Conservation (phyloP, 257 asterid species). For the Scutellaria galericulata region DNA sequence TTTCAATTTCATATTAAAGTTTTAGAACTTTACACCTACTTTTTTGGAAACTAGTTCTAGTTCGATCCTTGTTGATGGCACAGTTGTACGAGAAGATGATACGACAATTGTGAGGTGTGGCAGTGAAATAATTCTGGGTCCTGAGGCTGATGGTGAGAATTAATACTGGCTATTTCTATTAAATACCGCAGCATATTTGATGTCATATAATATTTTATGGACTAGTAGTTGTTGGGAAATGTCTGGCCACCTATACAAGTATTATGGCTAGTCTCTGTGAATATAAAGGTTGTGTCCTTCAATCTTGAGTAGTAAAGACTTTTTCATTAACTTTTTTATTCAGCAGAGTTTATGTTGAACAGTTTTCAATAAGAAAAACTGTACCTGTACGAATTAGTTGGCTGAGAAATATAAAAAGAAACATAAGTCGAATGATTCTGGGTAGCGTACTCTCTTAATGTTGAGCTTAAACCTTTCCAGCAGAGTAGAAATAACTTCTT, state of each 20-base stretch:
- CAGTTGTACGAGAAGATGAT: conserved; percentile 63
- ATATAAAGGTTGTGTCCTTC: neutral
- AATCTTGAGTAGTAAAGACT: neutral
- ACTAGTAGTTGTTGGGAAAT: neutral
- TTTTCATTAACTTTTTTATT: no score
- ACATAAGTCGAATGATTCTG: neutral
- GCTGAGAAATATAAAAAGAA: neutral
- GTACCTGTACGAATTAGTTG: neutral
- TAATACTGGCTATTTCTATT: conserved; percentile 23
- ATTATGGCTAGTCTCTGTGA: neutral
- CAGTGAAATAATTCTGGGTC: conserved; percentile 78
- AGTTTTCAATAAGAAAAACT: neutral
- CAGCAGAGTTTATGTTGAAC: neutral
- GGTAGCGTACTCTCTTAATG: neutral
- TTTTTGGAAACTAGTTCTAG: conserved; percentile 49
- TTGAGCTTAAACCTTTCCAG: neutral
- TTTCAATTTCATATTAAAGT: conserved; percentile 5
- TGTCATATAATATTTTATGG: conserved; percentile 4
- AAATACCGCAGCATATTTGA: conserved; percentile 14
- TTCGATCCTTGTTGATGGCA: conserved; percentile 70
- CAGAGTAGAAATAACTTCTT: neutral
- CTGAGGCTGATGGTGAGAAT: conserved; percentile 60
- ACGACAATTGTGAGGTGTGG: conserved; percentile 70
- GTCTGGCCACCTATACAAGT: neutral
- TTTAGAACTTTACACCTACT: conserved; percentile 33